Evolutionary conservation across 345 rosid genomes (phyloP).

Genomic region (Eucalyptus marginata): DNA sequence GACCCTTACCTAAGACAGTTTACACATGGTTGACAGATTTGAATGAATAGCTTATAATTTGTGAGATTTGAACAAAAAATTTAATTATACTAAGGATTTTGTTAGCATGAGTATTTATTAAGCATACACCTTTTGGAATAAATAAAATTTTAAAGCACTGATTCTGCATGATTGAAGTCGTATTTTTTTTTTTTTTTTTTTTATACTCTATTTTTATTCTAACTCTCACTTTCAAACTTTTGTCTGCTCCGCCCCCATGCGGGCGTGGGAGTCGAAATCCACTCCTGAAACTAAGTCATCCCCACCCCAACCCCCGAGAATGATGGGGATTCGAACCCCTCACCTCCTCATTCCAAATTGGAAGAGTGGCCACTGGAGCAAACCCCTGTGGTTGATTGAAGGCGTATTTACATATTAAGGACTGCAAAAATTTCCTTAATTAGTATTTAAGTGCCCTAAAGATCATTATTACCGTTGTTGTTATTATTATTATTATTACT

Average conservation of each 20-base stretch:
- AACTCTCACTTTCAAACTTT: too few species aligned
- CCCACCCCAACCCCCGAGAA: too few species aligned
- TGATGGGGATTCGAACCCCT: too few species aligned
- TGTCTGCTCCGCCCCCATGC: too few species aligned
- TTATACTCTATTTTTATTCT: too few species aligned
- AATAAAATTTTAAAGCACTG: neutral
- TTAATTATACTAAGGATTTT: too few species aligned
- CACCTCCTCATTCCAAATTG: too few species aligned
- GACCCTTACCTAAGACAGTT: neutral
- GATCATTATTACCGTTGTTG: neutral
- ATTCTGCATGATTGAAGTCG: neutral
- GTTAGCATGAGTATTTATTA: neutral
- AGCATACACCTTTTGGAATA: neutral
- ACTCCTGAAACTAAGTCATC: too few species aligned
- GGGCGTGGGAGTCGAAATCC: too few species aligned
- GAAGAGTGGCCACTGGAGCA: too few species aligned
- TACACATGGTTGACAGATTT: neutral
- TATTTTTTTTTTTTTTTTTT: too few species aligned
- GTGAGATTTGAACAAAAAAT: neutral
- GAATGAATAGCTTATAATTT: fast-evolving
- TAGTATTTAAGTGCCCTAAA: neutral
- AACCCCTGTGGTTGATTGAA: neutral
- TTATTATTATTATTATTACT: neutral
- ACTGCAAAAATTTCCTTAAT: neutral
- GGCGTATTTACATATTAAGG: neutral